Percentiles rank a stretch among this genome's conserved stretches.
phyloP scores from a whole-genome alignment of 2,329 filamentous ascomycete species.

The Tolypocladium ophioglossoides region DNA sequence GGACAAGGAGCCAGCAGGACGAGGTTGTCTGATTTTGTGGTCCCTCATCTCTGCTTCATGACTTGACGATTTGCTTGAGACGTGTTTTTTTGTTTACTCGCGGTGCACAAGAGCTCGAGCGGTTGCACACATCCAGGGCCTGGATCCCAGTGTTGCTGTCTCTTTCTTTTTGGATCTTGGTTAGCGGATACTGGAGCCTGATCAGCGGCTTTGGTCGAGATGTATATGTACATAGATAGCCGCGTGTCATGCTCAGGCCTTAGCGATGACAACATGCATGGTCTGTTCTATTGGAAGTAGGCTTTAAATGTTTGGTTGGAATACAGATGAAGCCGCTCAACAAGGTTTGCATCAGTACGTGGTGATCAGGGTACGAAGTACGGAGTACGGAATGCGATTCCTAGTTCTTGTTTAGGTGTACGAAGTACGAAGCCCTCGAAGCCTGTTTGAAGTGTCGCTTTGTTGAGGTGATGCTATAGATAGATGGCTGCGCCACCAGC shows the following conservation, averaged over 20 bases:
- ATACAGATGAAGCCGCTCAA: neutral
- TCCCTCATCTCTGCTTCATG: neutral
- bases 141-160: neutral
- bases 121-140: no score
- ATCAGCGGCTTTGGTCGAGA: neutral
- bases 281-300: neutral
- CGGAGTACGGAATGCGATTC: no score
- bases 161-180: neutral
- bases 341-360: neutral
- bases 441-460: neutral
- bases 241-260: no score
- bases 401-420: no score
- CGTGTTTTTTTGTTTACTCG: neutral
- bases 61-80: neutral
- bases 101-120: neutral
- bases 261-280: neutral
- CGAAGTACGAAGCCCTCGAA: no score
- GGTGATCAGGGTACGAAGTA: no score
- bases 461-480: neutral
- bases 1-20: conserved; percentile 15
- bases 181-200: neutral
- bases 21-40: conserved; percentile 15
- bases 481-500: neutral
- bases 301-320: neutral
- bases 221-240: neutral